These are phyloP conservation scores for Volvox africanus DNA, from an alignment of 139 green algal species.

Conservation along the genomic window DNA sequence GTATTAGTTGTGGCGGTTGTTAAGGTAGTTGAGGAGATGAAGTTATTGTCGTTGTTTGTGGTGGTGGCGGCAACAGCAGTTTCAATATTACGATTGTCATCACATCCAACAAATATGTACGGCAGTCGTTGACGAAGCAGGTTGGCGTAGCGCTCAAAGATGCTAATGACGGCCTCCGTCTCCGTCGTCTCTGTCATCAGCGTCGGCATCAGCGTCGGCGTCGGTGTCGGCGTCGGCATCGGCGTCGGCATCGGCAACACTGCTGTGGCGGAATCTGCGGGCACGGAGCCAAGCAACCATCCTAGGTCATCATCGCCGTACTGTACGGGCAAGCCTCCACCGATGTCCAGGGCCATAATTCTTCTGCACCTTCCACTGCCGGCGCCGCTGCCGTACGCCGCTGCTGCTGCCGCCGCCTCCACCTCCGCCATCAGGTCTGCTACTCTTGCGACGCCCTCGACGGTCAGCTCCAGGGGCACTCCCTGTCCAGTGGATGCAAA, in stretches of 20 bases:
- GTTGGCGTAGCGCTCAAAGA: constrained; percentile 46
- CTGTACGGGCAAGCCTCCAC: constrained; percentile 53
- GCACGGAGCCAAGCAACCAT: constrained; percentile 11
- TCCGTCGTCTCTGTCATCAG: background rate
- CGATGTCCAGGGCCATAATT: constrained; percentile 42
- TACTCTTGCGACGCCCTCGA: constrained; percentile 29
- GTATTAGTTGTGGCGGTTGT: no score
- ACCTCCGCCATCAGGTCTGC: constrained; percentile 10
- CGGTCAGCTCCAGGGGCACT: constrained; percentile 37
- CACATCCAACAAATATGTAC: constrained; percentile 29
- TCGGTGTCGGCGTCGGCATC: no score
- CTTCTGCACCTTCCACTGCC: background rate
- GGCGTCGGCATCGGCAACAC: no score
- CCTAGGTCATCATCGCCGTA: constrained; percentile 45
- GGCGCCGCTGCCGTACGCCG: background rate
- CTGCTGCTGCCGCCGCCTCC: background rate
- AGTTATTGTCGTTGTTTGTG: no score
- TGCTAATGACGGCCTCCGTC: background rate
- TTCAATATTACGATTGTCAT: background rate
- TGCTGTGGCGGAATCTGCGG: background rate
- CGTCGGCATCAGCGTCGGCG: no score
- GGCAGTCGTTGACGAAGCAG: constrained; percentile 47
- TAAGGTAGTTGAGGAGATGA: no score
- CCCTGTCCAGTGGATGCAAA: background rate
- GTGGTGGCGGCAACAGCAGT: background rate